Evolutionary conservation across 495 filamentous ascomycete species (phyloP).

Genomic region (Aspergillus saccharolyticus): DNA sequence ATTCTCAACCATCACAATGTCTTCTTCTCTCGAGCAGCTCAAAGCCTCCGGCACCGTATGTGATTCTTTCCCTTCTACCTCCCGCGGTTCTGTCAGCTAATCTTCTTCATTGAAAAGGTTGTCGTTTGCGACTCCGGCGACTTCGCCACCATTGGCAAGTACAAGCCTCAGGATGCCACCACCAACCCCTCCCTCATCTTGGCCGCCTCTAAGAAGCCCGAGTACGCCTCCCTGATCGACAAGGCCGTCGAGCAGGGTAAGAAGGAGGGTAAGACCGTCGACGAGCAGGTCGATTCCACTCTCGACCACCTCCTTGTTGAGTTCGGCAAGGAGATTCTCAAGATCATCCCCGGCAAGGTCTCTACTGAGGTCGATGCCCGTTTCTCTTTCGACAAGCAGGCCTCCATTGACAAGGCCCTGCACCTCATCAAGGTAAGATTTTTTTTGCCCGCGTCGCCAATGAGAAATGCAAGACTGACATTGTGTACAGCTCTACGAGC

Average conservation of each 20-base stretch:
- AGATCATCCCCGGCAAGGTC: conserved; percentile 96
- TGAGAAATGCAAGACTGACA: conserved; percentile 12
- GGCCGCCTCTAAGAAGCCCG: conserved; percentile 94
- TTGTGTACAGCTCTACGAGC: conserved; percentile 74
- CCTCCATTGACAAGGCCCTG: conserved; percentile 89
- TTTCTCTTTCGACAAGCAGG: conserved; percentile 93
- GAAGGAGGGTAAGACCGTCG: conserved; percentile 56
- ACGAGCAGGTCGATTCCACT: conserved; percentile 75
- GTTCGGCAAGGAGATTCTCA: conserved; percentile 95
- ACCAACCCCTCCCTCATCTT: conserved; percentile 99
- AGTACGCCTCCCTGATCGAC: conserved; percentile 92
- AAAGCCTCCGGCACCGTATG: conserved; percentile 93
- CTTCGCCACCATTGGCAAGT: conserved; percentile 87
- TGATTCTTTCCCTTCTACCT: conserved; percentile 45
- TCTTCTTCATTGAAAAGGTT: conserved; percentile 6
- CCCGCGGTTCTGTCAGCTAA: conserved; percentile 16
- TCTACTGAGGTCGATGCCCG: conserved; percentile 97
- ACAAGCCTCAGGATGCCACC: conserved; percentile 99
- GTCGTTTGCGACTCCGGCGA: conserved; percentile 29
- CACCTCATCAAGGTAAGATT: conserved; percentile 85
- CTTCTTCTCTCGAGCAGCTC: conserved; percentile 88
- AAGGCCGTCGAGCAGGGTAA: conserved; percentile 81
- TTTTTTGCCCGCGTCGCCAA: not conserved
- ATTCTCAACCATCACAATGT: conserved; percentile 50
- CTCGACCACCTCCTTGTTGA: conserved; percentile 93